Base-by-base conservation (phyloP, 2,329 filamentous ascomycete genomes). In the Aspergillus candidus region DNA sequence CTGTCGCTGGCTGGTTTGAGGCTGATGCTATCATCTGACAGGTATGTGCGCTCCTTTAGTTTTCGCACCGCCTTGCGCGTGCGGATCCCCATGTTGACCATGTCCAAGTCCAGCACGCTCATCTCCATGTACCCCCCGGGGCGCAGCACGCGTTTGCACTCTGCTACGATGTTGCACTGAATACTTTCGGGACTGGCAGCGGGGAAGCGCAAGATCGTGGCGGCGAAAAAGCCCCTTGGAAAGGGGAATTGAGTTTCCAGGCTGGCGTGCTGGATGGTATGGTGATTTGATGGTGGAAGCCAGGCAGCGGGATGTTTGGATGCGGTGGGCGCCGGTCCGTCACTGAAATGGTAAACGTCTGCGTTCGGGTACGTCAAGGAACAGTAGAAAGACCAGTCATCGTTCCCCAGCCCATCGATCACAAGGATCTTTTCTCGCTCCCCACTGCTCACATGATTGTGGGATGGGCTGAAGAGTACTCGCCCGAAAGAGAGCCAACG, bases 301-400 rank as follows among this genome's bases (percentile, higher is more conserved):
- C 65, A 71, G 31, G 67, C 68, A 15, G 60, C 63, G n/a, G 66
- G 66, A 41, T 71, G 62, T 29, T 57, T 60, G 39, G 56, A 59
- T 7, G 53, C 54, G 1, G 62, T 55, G 4, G 62, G 61, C 11
- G 59, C 53, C 4, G 60, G 62, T 14, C 64, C 63, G 27, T 63
- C 57, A 22, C 58, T 66, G 29, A 75, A 55, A 41, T 65, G 71
- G 53, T 74, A 72, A 3, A 75, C 63, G 15, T 65, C 65, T 0
- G 70, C 69, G 44, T 65, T 62, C 5, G 70, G 68, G 42, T 74
- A 74, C 2, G 71, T 72, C 38, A 74, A 57, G 11, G 72, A 69
- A 52, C 72, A 74, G 51, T 75, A 74, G 51, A 72, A 74, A 7
- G 72, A 74, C 72, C 72, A 75, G 46, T 75, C 72, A 42, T 73